A percentile compares a stretch with the other conserved stretches of the same genome.
phyloP scores from a whole-genome alignment of 371 early-diverging fungal species.

The Paraphysoderma sedebokerense region DNA sequence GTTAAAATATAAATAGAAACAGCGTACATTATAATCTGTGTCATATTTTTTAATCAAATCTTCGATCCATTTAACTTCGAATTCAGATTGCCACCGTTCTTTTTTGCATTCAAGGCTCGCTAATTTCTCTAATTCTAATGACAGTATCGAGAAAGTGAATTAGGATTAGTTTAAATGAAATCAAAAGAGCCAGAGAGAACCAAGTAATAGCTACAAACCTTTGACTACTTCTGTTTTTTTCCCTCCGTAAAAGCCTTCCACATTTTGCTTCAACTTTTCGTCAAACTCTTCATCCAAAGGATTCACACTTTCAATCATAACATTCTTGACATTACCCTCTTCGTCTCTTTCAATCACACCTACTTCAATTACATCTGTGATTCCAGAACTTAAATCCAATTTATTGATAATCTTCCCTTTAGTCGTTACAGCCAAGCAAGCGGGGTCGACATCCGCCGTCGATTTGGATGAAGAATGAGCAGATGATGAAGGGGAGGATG shows the following conservation, averaged over 20 bases:
- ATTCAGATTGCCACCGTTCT: slow-evolving; percentile 40
- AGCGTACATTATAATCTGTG: too few species aligned
- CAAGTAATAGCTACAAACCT: too few species aligned
- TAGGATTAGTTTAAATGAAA: too few species aligned
- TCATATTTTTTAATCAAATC: slow-evolving; percentile 57
- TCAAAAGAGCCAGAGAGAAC: too few species aligned
- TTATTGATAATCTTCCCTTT: slow-evolving; percentile 12
- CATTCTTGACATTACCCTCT: slow-evolving; percentile 49
- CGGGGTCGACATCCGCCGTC: slow-evolving; percentile 8
- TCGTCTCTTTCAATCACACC: slow-evolving; percentile 68
- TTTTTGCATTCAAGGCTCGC: slow-evolving; percentile 19
- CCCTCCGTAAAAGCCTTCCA: too few species aligned
- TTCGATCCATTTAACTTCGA: slow-evolving; percentile 41
- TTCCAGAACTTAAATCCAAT: slow-evolving; percentile 16
- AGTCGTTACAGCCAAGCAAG: not conserved
- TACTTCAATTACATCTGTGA: slow-evolving; percentile 23
- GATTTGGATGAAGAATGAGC: slow-evolving; percentile 14
- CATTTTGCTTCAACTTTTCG: slow-evolving; percentile 24
- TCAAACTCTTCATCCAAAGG: slow-evolving; percentile 17
- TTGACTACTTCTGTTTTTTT: slow-evolving; percentile 46
- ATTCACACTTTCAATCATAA: slow-evolving; percentile 32
- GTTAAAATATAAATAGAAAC: too few species aligned
- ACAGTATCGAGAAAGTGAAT: too few species aligned
- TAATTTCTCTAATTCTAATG: too few species aligned
- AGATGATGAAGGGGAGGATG: slow-evolving; percentile 3